A percentile compares a stretch with the other conserved stretches of the same genome.
phyloP scores from a whole-genome alignment of 2,329 filamentous ascomycete species.

The Epichloe sp. region DNA sequence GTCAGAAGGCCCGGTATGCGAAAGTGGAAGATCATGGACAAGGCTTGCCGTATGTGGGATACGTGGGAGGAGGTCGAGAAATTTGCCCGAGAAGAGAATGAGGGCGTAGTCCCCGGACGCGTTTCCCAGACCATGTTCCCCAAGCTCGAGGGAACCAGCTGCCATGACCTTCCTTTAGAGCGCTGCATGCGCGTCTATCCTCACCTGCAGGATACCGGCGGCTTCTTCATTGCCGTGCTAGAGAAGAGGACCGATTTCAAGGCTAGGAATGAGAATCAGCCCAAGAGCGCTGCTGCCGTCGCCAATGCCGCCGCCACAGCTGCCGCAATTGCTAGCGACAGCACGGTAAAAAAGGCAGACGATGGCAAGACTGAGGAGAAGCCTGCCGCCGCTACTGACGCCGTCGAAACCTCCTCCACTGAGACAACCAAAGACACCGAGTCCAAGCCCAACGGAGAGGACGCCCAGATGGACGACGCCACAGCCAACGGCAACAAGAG shows the following conservation, averaged over 20 bases:
- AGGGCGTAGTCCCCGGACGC: conserved; percentile 45
- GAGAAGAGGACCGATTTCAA: conserved; percentile 84
- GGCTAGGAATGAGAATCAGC: conserved; percentile 54
- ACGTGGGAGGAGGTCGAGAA: conserved; percentile 73
- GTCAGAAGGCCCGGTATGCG: conserved; percentile 66
- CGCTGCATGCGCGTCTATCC: conserved; percentile 90
- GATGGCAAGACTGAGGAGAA: conserved; percentile 13
- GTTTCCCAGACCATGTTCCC: conserved; percentile 79
- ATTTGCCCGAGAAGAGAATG: conserved; percentile 45
- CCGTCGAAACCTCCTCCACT: conserved; percentile 10
- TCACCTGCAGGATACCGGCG: conserved; percentile 90
- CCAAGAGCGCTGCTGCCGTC: conserved; percentile 19
- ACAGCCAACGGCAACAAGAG: conserved; percentile 22
- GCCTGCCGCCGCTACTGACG: conserved; percentile 8
- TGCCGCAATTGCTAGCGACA: conserved; percentile 5
- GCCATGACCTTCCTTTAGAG: conserved; percentile 62
- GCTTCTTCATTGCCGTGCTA: conserved; percentile 92
- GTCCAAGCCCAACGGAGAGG: conserved; percentile 15
- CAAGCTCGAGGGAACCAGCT: conserved; percentile 35
- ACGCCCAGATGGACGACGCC: conserved; percentile 16
- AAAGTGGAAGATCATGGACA: conserved; percentile 86
- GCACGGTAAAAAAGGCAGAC: conserved; percentile 15
- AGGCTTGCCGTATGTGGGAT: conserved; percentile 63
- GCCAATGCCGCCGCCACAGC: conserved; percentile 5
- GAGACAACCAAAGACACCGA: conserved; percentile 14